Conservation (phyloP, 768 basidiomycete genomes). For the Tubosaeta brunneosetosa region DNA sequence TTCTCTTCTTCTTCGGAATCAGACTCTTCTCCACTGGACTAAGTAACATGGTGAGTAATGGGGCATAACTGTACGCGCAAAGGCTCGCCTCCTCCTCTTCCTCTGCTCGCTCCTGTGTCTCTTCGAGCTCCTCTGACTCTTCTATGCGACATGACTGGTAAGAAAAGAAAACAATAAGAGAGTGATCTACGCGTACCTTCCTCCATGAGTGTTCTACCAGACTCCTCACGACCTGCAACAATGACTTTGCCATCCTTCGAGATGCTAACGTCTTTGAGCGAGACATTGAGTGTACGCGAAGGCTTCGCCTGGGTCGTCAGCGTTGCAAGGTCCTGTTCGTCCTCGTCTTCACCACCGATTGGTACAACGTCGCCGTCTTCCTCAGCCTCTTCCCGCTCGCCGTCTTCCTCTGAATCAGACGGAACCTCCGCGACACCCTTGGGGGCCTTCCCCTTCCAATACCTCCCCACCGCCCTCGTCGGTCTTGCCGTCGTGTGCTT, state of each 20-base stretch:
- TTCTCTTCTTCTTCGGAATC: slow-evolving; percentile 72
- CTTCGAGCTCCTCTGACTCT: slow-evolving; percentile 39
- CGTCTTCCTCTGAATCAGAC: slow-evolving; percentile 65
- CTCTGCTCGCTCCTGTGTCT: slow-evolving; percentile 37
- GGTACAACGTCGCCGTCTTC: slow-evolving; percentile 53
- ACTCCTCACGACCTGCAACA: slow-evolving; percentile 74
- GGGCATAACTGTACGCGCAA: slow-evolving; percentile 1
- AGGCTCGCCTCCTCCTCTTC: slow-evolving; percentile 39
- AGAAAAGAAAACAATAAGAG: slow-evolving; percentile 4
- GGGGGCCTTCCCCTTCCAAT: slow-evolving; percentile 88
- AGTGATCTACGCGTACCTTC: slow-evolving; percentile 35
- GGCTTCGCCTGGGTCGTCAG: slow-evolving; percentile 31
- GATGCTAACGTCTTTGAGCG: slow-evolving; percentile 76
- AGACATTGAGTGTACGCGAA: slow-evolving; percentile 61
- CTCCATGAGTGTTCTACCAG: slow-evolving; percentile 66
- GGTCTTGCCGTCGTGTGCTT: slow-evolving; percentile 77
- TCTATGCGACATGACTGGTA: slow-evolving; percentile 7
- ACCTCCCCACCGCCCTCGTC: slow-evolving; percentile 76
- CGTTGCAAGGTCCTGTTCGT: slow-evolving; percentile 44
- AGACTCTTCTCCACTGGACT: slow-evolving; percentile 88
- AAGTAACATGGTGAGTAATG: slow-evolving; percentile 14
- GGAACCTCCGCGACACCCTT: slow-evolving; percentile 59
- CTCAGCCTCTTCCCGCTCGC: slow-evolving; percentile 40
- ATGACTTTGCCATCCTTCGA: slow-evolving; percentile 77
- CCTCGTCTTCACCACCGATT: slow-evolving; percentile 50